Conservation (phyloP, 495 filamentous ascomycete species). For the Neurospora africana region DNA sequence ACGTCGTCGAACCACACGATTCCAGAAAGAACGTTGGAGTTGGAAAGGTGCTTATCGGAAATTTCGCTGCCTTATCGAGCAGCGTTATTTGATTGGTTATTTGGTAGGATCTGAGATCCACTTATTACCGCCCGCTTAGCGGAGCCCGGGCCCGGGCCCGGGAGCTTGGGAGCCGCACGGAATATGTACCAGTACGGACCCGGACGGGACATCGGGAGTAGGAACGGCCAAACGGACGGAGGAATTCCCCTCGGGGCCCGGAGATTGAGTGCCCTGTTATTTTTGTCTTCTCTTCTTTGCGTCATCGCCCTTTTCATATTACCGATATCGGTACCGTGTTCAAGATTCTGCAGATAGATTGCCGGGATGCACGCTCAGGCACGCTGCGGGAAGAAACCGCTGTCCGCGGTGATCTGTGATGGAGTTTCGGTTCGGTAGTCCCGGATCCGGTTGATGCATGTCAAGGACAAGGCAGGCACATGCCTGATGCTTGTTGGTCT, state of each 20-base stretch:
- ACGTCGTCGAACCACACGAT: background rate
- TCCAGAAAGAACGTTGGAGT: background rate
- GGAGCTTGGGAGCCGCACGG: background rate
- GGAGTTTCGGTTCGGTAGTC: background rate
- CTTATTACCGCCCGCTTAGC: background rate
- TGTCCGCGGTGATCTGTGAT: background rate
- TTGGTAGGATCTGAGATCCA: background rate
- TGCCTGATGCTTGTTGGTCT: background rate
- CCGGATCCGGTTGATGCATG: background rate
- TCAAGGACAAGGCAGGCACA: background rate
- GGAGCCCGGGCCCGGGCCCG: background rate
- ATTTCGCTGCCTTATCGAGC: background rate
- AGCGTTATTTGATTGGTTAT: background rate
- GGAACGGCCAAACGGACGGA: background rate
- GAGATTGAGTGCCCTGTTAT: background rate
- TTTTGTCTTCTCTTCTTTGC: background rate
- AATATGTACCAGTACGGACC: background rate
- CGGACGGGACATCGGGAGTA: background rate
- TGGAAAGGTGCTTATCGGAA: background rate
- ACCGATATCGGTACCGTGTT: background rate
- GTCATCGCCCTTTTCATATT: background rate
- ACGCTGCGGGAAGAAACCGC: background rate
- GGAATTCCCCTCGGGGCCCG: background rate
- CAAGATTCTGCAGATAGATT: background rate
- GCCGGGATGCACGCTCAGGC: background rate